These are phyloP conservation scores for Corrigiola litoralis DNA, from an alignment of 179 eudicot genomes.

Conservation along the genomic window DNA sequence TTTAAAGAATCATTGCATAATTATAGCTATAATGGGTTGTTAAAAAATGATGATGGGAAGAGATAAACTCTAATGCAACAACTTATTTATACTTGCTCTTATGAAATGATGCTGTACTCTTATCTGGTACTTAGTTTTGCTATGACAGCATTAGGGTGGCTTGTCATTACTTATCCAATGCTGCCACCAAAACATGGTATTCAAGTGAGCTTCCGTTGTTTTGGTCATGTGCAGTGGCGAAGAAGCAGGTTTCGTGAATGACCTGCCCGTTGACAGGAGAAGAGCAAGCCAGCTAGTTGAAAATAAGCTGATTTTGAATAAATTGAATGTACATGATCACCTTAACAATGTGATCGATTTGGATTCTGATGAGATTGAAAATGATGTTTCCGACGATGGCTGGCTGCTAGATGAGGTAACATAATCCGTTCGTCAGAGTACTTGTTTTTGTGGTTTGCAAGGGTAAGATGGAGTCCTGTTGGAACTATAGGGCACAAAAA, in stretches of 20 bases:
- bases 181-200: neutral
- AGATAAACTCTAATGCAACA: too few relatives aligned
- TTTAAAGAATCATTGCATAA: neutral
- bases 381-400: constrained; percentile 31
- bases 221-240: constrained; percentile 55
- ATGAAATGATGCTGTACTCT: neutral
- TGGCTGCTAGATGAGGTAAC: constrained; percentile 56
- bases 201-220: neutral
- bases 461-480: neutral
- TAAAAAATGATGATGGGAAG: neutral
- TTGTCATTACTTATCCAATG: neutral
- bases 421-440: neutral
- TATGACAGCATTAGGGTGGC: neutral
- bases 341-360: constrained; percentile 32
- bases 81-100: neutral
- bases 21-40: too few relatives aligned
- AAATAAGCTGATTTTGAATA: constrained; percentile 21
- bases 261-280: constrained; percentile 24
- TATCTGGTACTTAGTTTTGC: neutral
- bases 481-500: neutral
- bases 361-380: constrained; percentile 37
- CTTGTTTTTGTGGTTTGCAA: neutral
- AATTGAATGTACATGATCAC: constrained; percentile 21
- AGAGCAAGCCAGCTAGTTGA: constrained; percentile 19
- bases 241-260: constrained; percentile 51